Conservation (phyloP, 768 basidiomycete species). For the Boletus subcaerulescens region DNA sequence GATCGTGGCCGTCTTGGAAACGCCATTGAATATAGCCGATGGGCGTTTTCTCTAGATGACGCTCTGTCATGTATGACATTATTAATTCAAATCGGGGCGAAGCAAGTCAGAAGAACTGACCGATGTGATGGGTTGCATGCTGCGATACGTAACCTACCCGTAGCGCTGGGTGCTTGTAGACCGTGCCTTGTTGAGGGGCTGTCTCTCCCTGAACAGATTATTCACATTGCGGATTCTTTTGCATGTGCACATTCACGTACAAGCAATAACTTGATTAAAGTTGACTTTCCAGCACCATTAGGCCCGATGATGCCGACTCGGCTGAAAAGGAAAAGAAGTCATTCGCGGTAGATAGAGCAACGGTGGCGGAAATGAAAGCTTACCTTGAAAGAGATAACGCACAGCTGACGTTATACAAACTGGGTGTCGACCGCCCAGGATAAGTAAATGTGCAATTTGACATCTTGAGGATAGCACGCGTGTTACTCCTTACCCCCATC, state of each 20-base stretch:
- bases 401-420: constrained; percentile 85
- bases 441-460: constrained; percentile 91
- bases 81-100: constrained; percentile 17
- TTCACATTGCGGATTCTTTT: constrained; percentile 6
- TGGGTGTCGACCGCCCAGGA: constrained; percentile 76
- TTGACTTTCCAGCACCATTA: constrained; percentile 96
- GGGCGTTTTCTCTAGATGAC: constrained; percentile 93
- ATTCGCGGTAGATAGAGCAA: constrained; percentile 11
- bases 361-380: constrained; percentile 28
- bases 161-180: constrained; percentile 91
- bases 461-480: constrained; percentile 93
- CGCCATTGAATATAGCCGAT: constrained; percentile 98
- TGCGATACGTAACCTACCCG: constrained; percentile 97
- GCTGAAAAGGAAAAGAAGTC: constrained; percentile 40
- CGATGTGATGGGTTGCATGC: constrained; percentile 96
- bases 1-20: constrained; percentile 97
- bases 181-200: constrained; percentile 83
- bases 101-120: constrained; percentile 35
- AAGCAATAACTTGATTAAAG: constrained; percentile 90
- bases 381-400: constrained; percentile 90
- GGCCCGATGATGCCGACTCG: constrained; percentile 91
- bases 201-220: constrained; percentile 70
- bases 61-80: constrained; percentile 48
- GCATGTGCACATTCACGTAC: constrained; percentile 38
- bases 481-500: constrained; percentile 96